These are phyloP conservation scores for Metarhizium robertsii DNA, from an alignment of 2,329 filamentous ascomycete genomes.

Conservation along the genomic window DNA sequence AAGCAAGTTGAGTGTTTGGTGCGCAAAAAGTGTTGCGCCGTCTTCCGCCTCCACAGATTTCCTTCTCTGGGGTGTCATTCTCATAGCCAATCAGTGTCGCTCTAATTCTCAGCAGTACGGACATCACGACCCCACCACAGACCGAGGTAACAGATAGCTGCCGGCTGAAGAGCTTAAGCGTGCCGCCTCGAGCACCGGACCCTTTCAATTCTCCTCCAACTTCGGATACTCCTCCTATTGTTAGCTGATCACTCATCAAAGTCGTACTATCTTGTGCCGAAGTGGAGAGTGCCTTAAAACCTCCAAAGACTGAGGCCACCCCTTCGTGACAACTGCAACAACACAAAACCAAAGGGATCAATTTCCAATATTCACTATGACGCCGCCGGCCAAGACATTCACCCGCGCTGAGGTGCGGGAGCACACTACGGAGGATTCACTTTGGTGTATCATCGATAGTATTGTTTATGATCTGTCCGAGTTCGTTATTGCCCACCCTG, in stretches of 20 bases:
- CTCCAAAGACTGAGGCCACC: not conserved
- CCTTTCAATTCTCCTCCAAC: not conserved
- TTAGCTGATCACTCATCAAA: not conserved
- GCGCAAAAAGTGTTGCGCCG: not conserved
- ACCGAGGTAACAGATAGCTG: not conserved
- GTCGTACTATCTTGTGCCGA: not conserved
- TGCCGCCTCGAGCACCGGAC: not conserved
- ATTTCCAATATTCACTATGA: slow-evolving; percentile 16
- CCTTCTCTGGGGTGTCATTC: not conserved
- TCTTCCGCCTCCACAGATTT: not conserved
- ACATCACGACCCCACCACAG: not conserved
- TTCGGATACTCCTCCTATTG: not conserved
- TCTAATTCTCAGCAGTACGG: not conserved
- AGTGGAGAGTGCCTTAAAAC: not conserved
- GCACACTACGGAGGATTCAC: slow-evolving; percentile 65
- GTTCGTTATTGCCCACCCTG: slow-evolving; percentile 78
- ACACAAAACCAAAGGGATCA: not conserved
- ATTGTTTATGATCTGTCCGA: slow-evolving; percentile 81
- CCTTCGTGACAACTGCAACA: not conserved
- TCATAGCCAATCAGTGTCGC: not conserved
- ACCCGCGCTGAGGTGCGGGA: slow-evolving; percentile 60
- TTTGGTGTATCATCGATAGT: slow-evolving; percentile 81
- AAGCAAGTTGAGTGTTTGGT: too few species aligned
- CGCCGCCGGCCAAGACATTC: slow-evolving; percentile 37
- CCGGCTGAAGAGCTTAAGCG: not conserved